Conservation (phyloP, 2,329 filamentous ascomycete species). For the Ascochyta lentis region DNA sequence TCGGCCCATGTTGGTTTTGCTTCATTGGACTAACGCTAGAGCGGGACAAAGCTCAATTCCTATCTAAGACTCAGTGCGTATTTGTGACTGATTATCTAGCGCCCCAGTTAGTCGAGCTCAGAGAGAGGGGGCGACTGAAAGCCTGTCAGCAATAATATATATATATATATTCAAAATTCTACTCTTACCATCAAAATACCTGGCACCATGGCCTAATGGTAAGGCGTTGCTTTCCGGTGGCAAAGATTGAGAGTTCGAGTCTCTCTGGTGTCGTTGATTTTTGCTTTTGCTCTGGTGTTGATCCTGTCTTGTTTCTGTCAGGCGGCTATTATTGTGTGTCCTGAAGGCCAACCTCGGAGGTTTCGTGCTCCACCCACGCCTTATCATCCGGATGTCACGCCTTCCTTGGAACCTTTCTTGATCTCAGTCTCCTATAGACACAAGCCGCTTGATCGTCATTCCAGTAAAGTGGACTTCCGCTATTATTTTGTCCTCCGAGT, state of each 20-base stretch:
- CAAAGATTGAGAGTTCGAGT: conserved; percentile 55
- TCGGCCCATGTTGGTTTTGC: background rate
- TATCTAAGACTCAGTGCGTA: too few species aligned
- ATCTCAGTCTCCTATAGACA: background rate
- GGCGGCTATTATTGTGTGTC: too few species aligned
- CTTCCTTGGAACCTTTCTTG: background rate
- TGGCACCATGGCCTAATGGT: conserved; percentile 53
- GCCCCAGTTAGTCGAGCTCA: too few species aligned
- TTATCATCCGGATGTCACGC: background rate
- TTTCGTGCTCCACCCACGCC: background rate
- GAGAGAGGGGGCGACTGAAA: too few species aligned
- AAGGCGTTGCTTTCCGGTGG: conserved; percentile 55
- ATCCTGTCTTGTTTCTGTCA: background rate
- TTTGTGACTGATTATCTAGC: background rate
- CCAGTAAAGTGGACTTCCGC: background rate
- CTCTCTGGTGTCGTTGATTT: conserved; percentile 46
- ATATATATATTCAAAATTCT: too few species aligned
- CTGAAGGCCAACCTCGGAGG: background rate
- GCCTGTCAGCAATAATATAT: too few species aligned
- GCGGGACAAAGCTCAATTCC: conserved; percentile 1
- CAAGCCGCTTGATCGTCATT: too few species aligned
- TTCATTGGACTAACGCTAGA: background rate
- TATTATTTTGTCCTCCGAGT: background rate
- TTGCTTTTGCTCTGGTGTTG: conserved; percentile 15
- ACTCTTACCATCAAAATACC: conserved; percentile 3